Base-by-base conservation (phyloP, 1,284 basidiomycete species). In the Wallemia ichthyophaga region DNA sequence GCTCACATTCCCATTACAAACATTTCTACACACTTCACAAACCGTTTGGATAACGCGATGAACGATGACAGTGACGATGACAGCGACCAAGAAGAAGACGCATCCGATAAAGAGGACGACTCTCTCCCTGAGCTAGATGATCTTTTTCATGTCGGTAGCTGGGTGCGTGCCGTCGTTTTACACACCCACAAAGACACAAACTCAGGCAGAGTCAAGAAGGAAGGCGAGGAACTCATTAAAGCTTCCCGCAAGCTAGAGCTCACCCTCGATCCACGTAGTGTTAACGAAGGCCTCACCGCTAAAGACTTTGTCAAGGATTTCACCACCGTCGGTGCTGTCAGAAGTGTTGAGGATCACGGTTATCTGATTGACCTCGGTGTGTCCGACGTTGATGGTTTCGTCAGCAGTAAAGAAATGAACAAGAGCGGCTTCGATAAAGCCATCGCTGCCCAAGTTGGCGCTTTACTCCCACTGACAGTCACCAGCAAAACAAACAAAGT, bases 1-100 rank as follows among this genome's bases (percentile, higher is more conserved):
- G 94, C 80, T 2, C 91, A 98, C 70, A 76, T 98, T 25, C 92
- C 94, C 11, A 89, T 98, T 65, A 96, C 91, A 28, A 81, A 91
- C 69, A 78, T 98, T 62, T 88, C 89, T n/a, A 71, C 77, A 17
- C 80, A 84, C 64, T 77, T 92, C 62, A 96, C 91, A 1, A 65
- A 73, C 25, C 73, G 77, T 19, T 74, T 78, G 1, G 69, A 71
- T 32, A 62, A 63, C 54, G 67, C 66, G 24, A 69, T 69, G 62
- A 66, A 69, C 60, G 65, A 64, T 25, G 63, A 65, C 27, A 67
- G 67, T 26, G 74, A 76, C 53, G 76, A 77, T 24, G 75, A 64
- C 9, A 72, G 67, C 27, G 74, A 76, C 53, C 76, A 77, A 23
- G 75, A 64, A 5, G 72, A 73, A 53, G 62, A 64, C 56, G 73